A percentile compares a stretch with the other conserved stretches of the same genome.
These are phyloP conservation scores for Linum trigynum DNA, from an alignment of 345 rosid species.

Conservation along the genomic window DNA sequence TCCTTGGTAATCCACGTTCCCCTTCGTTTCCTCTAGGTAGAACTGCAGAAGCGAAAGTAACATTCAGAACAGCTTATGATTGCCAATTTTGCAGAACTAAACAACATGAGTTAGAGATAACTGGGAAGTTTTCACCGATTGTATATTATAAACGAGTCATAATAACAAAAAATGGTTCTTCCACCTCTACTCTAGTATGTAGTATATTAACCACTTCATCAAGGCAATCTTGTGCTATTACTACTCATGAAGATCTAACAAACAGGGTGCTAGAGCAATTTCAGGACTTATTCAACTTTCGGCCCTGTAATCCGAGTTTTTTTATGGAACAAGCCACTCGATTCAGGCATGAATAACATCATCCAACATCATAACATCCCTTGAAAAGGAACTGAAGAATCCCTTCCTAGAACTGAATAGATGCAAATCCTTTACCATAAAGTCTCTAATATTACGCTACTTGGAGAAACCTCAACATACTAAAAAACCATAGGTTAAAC, in stretches of 20 bases:
- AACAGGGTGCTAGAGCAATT: too few relatives aligned
- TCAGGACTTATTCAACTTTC: too few relatives aligned
- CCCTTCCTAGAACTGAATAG: background rate
- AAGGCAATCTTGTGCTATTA: too few relatives aligned
- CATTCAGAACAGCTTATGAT: background rate
- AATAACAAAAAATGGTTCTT: too few relatives aligned
- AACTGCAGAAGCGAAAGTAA: slow-evolving; percentile 33
- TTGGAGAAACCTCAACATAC: background rate
- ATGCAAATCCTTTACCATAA: background rate
- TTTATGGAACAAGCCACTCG: background rate
- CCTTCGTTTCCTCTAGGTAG: slow-evolving; percentile 88
- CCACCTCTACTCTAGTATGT: too few relatives aligned
- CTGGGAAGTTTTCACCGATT: too few relatives aligned
- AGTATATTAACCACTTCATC: too few relatives aligned
- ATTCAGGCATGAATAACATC: background rate
- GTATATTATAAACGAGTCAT: too few relatives aligned
- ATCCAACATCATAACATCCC: too few relatives aligned
- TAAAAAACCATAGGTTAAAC: background rate
- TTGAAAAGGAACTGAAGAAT: too few relatives aligned
- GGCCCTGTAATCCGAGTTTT: too few relatives aligned
- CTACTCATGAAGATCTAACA: background rate
- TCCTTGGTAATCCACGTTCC: slow-evolving; percentile 76
- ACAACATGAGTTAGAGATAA: background rate
- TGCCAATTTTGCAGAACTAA: background rate
- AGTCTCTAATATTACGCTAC: background rate